These are phyloP conservation scores for Metschnikowia gruessii DNA, from an alignment of 805 yeast species.

Conservation along the genomic window DNA sequence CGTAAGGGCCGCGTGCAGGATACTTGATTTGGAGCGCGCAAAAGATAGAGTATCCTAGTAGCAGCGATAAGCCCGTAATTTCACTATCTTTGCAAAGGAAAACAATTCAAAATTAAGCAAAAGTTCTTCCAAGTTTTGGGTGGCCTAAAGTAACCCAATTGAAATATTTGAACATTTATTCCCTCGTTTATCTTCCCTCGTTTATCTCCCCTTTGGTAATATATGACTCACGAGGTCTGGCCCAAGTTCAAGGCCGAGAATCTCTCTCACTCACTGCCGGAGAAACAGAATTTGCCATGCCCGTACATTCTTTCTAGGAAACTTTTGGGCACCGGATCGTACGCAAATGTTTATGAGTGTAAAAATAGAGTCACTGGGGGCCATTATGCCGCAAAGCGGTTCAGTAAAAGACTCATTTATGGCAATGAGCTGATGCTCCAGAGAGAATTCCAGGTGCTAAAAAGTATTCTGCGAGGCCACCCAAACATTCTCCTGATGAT, in stretches of 20 bases:
- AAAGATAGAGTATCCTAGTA: too few species aligned
- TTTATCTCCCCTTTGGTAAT: neutral
- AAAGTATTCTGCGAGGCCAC: constrained; percentile 48
- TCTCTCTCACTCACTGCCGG: constrained; percentile 17
- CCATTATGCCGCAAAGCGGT: constrained; percentile 54
- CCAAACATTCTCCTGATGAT: constrained; percentile 57
- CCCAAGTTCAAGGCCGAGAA: constrained; percentile 23
- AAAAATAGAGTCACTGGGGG: constrained; percentile 39
- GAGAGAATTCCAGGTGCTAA: constrained; percentile 58
- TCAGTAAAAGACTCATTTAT: constrained; percentile 46
- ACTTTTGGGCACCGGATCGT: constrained; percentile 40
- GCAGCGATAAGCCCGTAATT: neutral
- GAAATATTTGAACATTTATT: neutral
- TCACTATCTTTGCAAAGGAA: neutral
- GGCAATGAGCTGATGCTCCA: constrained; percentile 53
- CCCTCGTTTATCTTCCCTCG: neutral
- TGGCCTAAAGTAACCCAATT: neutral
- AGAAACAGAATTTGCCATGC: constrained; percentile 23
- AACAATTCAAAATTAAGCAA: neutral
- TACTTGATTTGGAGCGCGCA: too few species aligned
- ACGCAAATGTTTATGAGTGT: constrained; percentile 50
- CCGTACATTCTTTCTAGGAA: constrained; percentile 32
- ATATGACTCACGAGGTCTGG: constrained; percentile 21
- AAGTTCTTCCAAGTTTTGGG: neutral
- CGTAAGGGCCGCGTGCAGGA: neutral